Evolutionary conservation across 2,329 filamentous ascomycete genomes (phyloP), one percentile per base, ranked within the genome.

Genomic region (Helotiales sp.): DNA sequence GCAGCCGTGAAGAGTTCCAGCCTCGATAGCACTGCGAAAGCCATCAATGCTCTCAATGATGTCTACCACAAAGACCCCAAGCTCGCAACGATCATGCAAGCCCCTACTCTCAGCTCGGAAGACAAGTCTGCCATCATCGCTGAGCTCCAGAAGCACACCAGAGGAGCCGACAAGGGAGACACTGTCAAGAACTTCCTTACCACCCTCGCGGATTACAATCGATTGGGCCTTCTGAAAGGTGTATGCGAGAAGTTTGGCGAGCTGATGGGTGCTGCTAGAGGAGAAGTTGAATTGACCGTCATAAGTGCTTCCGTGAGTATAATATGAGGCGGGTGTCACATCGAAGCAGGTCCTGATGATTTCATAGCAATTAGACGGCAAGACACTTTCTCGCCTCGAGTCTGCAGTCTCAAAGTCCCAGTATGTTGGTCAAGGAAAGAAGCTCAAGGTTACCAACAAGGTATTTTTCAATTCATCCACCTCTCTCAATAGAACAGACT

Each of bases 181-280:
- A 91, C 93, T 63, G 80, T 98, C 76, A 92, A 95, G 87, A 96
- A 97, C 85, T 93, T 99, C 82, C 85, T 99, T 69, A 74, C 81
- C 57, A 90, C 93, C 57, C 85, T 99, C 58, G 93, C 95, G 67
- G 91, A 95, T 81, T 96, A 99, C 87, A 99, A 99, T 86, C 86
- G 95, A 68, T 82, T 99, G 67, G 86, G 87, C 65, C 81, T 95
- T 63, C 83, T 99, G 63, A 82, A 88, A 76, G 87, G 88, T 69
- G 88, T 98, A 64, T 87, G 86, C 74, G 85, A 89, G 73, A 97
- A 98, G 85, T 99, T 97, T 72, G 81, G 74, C 66, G 82, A 87
- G 73, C 80, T 99, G 71, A 96, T 98, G 82, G 86, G 91, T 71
- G 95, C 95, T 66, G 82, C 91, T 68, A 88, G 86, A 67, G 95